Evolutionary conservation across 2,329 filamentous ascomycete species (phyloP).

Genomic region (Diaporthe citrichinensis): DNA sequence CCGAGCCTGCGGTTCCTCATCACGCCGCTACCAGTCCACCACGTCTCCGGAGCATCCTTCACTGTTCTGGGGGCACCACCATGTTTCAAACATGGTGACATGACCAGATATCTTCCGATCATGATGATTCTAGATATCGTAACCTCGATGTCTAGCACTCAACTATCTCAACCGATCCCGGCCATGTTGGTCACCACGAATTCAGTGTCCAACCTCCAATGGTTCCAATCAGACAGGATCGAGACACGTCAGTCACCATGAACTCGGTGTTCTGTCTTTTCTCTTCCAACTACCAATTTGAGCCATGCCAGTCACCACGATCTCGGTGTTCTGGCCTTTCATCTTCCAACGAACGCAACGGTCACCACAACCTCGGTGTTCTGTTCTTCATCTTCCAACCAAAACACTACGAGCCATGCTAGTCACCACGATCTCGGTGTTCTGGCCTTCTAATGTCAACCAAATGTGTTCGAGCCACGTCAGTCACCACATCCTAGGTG

Average conservation of each 20-base stretch:
- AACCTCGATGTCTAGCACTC: neutral
- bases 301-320: neutral
- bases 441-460: neutral
- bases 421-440: neutral
- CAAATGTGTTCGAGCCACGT: neutral
- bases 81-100: neutral
- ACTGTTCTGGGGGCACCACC: neutral
- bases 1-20: conserved; percentile 1
- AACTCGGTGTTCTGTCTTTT: neutral
- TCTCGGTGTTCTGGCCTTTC: neutral
- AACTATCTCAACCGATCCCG: neutral
- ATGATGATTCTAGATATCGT: neutral
- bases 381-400: neutral
- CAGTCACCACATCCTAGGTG: neutral
- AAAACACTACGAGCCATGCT: neutral
- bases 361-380: neutral
- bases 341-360: neutral
- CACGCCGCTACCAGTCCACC: neutral
- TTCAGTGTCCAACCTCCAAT: neutral
- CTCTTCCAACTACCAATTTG: neutral
- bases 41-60: neutral
- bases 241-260: neutral
- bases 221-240: neutral
- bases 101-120: neutral
- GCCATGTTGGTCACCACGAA: neutral